Base-by-base conservation (phyloP, 306 rosid genomes). In the Trifolium repens region DNA sequence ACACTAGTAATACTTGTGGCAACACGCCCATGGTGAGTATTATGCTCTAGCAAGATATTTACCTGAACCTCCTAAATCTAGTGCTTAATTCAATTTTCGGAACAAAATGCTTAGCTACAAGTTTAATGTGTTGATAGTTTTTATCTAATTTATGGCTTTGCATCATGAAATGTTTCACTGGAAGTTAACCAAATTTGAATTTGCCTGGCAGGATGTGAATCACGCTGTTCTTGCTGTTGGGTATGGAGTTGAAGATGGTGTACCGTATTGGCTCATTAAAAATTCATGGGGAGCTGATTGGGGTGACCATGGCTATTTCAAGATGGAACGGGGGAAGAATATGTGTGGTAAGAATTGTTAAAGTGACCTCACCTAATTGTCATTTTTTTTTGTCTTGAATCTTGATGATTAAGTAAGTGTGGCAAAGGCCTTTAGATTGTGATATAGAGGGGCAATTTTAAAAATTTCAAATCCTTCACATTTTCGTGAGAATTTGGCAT, bases 141-240 rank as follows among this genome's bases (percentile, higher is more conserved):
- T 32, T 50, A 37, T 66, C 9, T 12, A 40, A 52, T 50, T 32
- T 50, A 73, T 53, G 53, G 44, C 35, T 71, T 52, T 9, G 32
- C 67, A 42, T 42, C 73, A 54, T 3, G 52, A 62, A 46, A 4
- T 47, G 63, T 64, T 67, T 58, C 67, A 57, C 34, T 1, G 5
- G 17, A 79, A 30, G 44, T 53, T 75, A 79, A 67, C 77, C 10
- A 32, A 16, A 40, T 53, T 52, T 82, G 74, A 58, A 34, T 39
- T 75, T 74, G 40, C 78, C 67, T 80, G 73, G 78, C 93, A 94
- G 99, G 97, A 94, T 78, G 99, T 94, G 86, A 94, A 94, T 87
- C 99, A 94, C 71, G 99, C 97, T 15, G 99, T 92, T 84, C 84
- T 94, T 50, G 99, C 96, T 12, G 96, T 94, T 72, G 99, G 99